Evolutionary conservation across 257 asterid species (phyloP), one percentile per base, ranked within the genome.

Genomic region (Solanum verrucosum): DNA sequence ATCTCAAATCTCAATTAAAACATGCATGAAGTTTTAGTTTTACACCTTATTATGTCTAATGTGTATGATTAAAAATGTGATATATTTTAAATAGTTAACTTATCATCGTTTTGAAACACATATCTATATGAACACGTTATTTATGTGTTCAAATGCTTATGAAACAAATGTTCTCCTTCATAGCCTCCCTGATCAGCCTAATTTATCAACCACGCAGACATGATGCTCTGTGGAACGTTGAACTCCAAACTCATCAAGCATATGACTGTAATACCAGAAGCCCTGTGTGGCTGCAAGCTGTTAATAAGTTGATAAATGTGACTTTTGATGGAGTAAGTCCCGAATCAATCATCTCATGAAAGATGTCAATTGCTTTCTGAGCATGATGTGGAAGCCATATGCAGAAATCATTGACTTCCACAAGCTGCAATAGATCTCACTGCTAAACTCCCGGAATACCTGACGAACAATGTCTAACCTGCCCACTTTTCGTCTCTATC

Each of bases 381-480:
- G 93, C 93, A 40, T 87, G 89, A 87, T 91, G 71, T 93, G 96
- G 84, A 91, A 93, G 25, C 95, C 96, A 31, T 93, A 93, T 9
- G 95, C 95, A 5, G 95, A 91, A 89, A 93, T 93, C 87, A 93
- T 84, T 5, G 96, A 92, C 88, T 95, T 93, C 94, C 96, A 95
- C 96, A 93, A 1, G 96, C 92, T 46, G 93, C 59, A 56, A 91
- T 89, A 5, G 96, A 91, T 67, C 90, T 93, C n/a, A 6, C 65
- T 1, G 65, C n/a, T 6, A 91, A 88, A 87, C 68, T 73, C 21
- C 9, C 9, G 83, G 37, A 93, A 93, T 44, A 95, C 95, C 37
- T 31, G 74, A 83, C 88, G 92, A 42, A 95, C 94, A 25, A 84
- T 87, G 42, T 93, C 93, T 73, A 95, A 83, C 84, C 65, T 56